Conservation (phyloP, 345 rosid species). For the Salix caprea region DNA sequence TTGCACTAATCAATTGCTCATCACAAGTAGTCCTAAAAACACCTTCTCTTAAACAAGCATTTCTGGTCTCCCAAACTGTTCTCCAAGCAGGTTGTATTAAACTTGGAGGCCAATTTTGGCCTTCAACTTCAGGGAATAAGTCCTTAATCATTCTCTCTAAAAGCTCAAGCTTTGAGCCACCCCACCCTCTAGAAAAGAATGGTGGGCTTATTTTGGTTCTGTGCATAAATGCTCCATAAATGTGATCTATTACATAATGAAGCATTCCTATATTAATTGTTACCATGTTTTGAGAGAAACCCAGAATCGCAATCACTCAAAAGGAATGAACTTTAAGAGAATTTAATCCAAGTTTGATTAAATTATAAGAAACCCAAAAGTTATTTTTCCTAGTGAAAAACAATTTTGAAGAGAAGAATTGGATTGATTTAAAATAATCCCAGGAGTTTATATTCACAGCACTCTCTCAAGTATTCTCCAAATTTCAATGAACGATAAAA, state of each 20-base stretch:
- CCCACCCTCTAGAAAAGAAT: slow-evolving; percentile 95
- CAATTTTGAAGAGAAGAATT: neutral
- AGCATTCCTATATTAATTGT: slow-evolving; percentile 79
- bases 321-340: neutral
- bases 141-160: slow-evolving; percentile 70
- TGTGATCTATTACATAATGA: slow-evolving; percentile 81
- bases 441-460: too few species aligned
- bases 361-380: slow-evolving; percentile 16
- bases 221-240: slow-evolving; percentile 92
- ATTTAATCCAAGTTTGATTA: neutral
- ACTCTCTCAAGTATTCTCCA: neutral
- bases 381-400: neutral
- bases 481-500: neutral
- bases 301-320: slow-evolving; percentile 8
- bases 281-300: slow-evolving; percentile 47
- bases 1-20: slow-evolving; percentile 65
- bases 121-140: slow-evolving; percentile 64
- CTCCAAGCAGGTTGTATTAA: slow-evolving; percentile 73
- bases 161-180: slow-evolving; percentile 78
- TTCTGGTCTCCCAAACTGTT: slow-evolving; percentile 81
- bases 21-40: slow-evolving; percentile 78
- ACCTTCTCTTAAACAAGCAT: slow-evolving; percentile 79
- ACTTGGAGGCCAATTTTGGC: slow-evolving; percentile 72
- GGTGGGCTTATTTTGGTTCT: slow-evolving; percentile 72
- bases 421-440: neutral